Evolutionary conservation across 2,329 filamentous ascomycete genomes (phyloP).

Genomic region (Coniochaeta sp.): DNA sequence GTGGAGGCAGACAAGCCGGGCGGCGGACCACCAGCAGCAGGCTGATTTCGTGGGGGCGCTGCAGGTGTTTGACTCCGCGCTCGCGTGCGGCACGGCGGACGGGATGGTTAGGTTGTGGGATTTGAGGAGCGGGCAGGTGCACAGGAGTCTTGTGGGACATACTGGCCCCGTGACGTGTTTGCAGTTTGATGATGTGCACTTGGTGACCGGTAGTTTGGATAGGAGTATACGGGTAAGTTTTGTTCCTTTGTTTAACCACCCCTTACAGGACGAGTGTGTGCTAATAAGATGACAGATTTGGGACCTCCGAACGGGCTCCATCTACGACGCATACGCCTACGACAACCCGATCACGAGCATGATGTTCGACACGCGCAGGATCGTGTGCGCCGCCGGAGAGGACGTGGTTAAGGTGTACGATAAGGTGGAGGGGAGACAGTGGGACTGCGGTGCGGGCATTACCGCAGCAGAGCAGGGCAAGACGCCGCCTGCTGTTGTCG

Average conservation of each 20-base stretch:
- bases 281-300: too few species aligned
- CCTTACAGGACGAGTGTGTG: background rate
- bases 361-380: constrained; percentile 91
- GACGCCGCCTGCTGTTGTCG: constrained; percentile 62
- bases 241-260: too few species aligned
- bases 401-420: constrained; percentile 97
- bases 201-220: constrained; percentile 89
- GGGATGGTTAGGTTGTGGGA: constrained; percentile 98
- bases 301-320: constrained; percentile 93
- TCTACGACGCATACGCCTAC: constrained; percentile 94
- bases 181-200: constrained; percentile 92
- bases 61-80: constrained; percentile 91
- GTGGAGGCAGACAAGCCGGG: constrained; percentile 69
- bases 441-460: constrained; percentile 88
- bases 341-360: constrained; percentile 87
- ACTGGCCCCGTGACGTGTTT: constrained; percentile 90
- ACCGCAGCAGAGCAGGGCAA: constrained; percentile 60
- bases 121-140: constrained; percentile 92
- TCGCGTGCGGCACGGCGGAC: constrained; percentile 94
- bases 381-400: constrained; percentile 84
- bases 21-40: constrained; percentile 62
- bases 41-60: constrained; percentile 92
- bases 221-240: constrained; percentile 80
- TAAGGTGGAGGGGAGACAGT: constrained; percentile 90
- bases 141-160: constrained; percentile 89